Base-by-base conservation (phyloP, 108 stramenopile genomes). In the Conticribra guillardii region DNA sequence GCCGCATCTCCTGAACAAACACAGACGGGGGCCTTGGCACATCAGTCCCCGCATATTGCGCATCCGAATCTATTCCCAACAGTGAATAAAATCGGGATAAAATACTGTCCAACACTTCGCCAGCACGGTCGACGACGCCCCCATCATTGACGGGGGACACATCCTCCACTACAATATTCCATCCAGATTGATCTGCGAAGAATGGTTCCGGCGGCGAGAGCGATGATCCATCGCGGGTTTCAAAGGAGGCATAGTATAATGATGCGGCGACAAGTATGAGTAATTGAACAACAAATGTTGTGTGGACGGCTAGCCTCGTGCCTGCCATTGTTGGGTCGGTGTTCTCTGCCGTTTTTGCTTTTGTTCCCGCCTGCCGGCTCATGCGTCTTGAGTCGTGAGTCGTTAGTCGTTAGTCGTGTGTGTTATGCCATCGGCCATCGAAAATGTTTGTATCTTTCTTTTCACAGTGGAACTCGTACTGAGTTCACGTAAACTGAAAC, bases 241-340 rank as follows among this genome's bases (percentile, higher is more conserved):
- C 8, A 11, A 9, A 41, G 60, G 61, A 56, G 16, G 79, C 79
- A 37, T 75, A 75, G 54, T 63, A 30, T 17, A 74, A 70, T 37
- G 79, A 69, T 27, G 23, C 45, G 16, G 52, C 45, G 29, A 75
- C 60, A 22, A 80, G 73, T 16, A 54, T 17, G 15, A 75, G 23
- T 27, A 80, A 22, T 49, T 80, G 48, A 30, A 70, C 31, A 2
- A 80, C 69, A 50, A 80, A 70, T 29, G 60, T 63, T 18, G 74
- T 15, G 37, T 80, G 79, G 79, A 80, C 60, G 51, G 49, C 45
- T 29, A 80, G 79, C 17, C 79, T 51, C n/a, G 79, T 80, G 31
- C 79, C 79, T 37, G 69, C 79, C 79, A 80, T 80, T 45, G 51
- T 61, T n/a, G n/a, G n/a, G n/a, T n/a, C n/a, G n/a, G n/a, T n/a